A percentile compares a stretch with the other conserved stretches of the same genome.
Conservation (phyloP, 1,284 basidiomycete species). For the Ganoderma resinaceum region DNA sequence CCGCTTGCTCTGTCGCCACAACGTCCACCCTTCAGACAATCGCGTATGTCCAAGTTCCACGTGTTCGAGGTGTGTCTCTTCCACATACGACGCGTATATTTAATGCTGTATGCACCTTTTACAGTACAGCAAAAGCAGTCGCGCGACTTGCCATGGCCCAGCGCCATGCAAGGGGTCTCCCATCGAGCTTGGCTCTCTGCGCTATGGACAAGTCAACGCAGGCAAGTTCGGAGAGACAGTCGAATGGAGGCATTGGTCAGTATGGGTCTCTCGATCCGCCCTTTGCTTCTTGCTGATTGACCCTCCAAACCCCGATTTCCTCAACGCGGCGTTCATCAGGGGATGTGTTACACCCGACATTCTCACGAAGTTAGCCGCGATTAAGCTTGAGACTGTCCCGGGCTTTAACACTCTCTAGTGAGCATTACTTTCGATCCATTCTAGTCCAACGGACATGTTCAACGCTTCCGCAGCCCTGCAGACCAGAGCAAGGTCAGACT, state of each 20-base stretch:
- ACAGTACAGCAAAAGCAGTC: slow-evolving; percentile 75
- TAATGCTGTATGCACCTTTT: neutral
- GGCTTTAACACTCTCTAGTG: slow-evolving; percentile 64
- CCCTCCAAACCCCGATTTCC: neutral
- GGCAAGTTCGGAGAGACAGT: slow-evolving; percentile 65
- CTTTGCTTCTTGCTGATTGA: slow-evolving; percentile 16
- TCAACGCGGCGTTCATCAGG: slow-evolving; percentile 47
- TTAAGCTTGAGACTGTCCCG: slow-evolving; percentile 49
- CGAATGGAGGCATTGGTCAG: slow-evolving; percentile 83
- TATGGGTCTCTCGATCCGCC: slow-evolving; percentile 38
- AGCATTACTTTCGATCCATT: neutral
- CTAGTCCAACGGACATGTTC: neutral
- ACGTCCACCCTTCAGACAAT: slow-evolving; percentile 9
- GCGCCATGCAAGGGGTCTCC: slow-evolving; percentile 61
- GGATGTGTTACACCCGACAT: slow-evolving; percentile 72
- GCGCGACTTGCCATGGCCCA: slow-evolving; percentile 71
- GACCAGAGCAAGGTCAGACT: slow-evolving; percentile 68
- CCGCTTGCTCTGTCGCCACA: slow-evolving; percentile 21
- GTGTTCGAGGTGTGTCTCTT: slow-evolving; percentile 30
- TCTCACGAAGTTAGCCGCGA: slow-evolving; percentile 54
- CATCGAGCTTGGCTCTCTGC: slow-evolving; percentile 61
- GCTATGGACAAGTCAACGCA: slow-evolving; percentile 61
- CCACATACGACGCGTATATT: neutral
- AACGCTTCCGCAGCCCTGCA: slow-evolving; percentile 45
- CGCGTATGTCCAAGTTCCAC: slow-evolving; percentile 32